These are phyloP conservation scores for Suillus cothurnatus DNA, from an alignment of 768 basidiomycete species.

Conservation along the genomic window DNA sequence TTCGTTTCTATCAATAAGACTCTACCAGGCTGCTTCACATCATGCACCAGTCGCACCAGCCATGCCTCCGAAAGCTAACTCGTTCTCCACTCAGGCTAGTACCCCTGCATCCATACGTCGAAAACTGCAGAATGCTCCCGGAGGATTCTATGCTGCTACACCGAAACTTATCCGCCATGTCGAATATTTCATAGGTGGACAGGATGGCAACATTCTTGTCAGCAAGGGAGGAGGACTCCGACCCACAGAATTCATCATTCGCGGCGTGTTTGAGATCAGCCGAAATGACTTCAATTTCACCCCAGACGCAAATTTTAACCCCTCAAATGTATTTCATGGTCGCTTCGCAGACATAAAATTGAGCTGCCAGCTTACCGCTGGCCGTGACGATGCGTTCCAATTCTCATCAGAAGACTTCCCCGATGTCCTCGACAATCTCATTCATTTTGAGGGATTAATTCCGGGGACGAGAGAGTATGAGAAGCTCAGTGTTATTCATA, in stretches of 20 bases:
- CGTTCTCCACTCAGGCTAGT: background rate
- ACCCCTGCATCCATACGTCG: too few relatives aligned
- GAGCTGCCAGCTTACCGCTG: conserved; percentile 2
- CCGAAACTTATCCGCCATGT: too few relatives aligned
- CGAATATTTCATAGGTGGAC: too few relatives aligned
- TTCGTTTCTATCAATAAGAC: background rate
- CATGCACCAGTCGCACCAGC: background rate
- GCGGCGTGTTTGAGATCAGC: conserved; percentile 5
- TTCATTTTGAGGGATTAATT: background rate
- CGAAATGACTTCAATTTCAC: conserved; percentile 9
- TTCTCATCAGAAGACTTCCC: conserved; percentile 3
- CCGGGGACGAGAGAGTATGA: background rate
- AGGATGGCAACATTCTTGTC: background rate
- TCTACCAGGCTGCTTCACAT: too few relatives aligned
- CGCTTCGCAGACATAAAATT: background rate
- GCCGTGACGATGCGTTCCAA: background rate
- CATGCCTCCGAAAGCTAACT: background rate
- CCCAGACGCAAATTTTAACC: conserved; percentile 3
- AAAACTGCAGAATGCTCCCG: too few relatives aligned
- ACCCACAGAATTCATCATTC: background rate
- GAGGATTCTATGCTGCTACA: too few relatives aligned
- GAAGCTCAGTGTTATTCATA: background rate
- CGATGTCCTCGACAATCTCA: background rate
- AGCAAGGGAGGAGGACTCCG: background rate
- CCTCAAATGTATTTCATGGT: conserved; percentile 5